Base-by-base conservation (phyloP, 2,329 filamentous ascomycete species). In the Paraphoma chrysanthemicola region DNA sequence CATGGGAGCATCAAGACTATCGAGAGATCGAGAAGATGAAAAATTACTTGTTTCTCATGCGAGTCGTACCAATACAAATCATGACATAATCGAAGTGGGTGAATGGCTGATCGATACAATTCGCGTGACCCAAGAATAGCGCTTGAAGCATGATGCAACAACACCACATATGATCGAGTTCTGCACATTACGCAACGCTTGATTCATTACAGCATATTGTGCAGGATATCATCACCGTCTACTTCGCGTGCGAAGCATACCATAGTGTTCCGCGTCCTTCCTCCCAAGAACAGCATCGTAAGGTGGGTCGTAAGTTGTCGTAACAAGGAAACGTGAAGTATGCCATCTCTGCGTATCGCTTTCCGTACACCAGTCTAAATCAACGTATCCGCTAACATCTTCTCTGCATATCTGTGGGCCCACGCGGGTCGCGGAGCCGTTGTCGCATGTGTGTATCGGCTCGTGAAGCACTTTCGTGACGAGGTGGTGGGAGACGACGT, bases 221-320 rank as follows among this genome's bases (percentile, higher is more conserved):
- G n/a, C 31, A 33, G 31, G 12, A 33, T 33, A 33, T 33, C 31
- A 7, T 36, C 23, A 36, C 33, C 33, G 33, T 14, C 33, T 14
- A 10, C 33, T 10, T 14, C 33, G 33, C 7, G 33, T 36, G 10
- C 6, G 14, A 36, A 36, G 33, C 33, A 36, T 36, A 10, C 33
- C 33, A 36, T 36, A 48, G 18, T 31, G 29, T 33, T 49, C 47
- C 6, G 39, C 47, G 12, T 46, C 53, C 41, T 36, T 55, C 33
- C 29, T 44, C 29, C 53, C 53, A 2, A 55, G 47, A n/a, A 55
- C 53, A 8, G 42, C 53, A 18, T 55, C 53, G 30, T 50, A 55
- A 10, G 46, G 46, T 28, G 53, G 53, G 49, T 50, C 17, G 23
- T 55, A 30, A 1, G 16, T 18, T 41, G 53, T 30, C 6, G 53